Conservation (phyloP, 345 rosid species). For the Pistacia vera region DNA sequence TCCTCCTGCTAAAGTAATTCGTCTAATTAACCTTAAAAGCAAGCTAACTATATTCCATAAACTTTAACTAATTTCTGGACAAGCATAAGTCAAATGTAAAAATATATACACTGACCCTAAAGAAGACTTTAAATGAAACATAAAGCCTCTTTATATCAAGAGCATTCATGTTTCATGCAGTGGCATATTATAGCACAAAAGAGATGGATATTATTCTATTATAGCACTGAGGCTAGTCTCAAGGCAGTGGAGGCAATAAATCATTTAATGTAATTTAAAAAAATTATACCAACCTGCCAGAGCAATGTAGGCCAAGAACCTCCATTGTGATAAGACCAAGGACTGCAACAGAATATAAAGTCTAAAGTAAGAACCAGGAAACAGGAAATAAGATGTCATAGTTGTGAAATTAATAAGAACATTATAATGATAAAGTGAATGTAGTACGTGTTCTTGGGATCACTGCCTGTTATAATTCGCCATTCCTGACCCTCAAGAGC, state of each 20-base stretch:
- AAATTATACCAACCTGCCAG: constrained; percentile 79
- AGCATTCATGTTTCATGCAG: no score
- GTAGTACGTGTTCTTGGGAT: constrained; percentile 87
- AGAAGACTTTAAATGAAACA: no score
- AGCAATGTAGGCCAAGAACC: constrained; percentile 96
- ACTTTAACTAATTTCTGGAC: no score
- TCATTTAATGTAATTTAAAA: neutral
- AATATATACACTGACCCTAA: no score
- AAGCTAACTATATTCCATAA: no score
- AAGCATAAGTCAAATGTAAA: no score
- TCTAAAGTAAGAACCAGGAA: constrained; percentile 10
- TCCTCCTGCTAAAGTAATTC: no score
- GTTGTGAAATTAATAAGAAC: neutral
- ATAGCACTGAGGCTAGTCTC: no score
- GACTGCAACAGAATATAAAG: constrained; percentile 51
- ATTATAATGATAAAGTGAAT: constrained; percentile 16
- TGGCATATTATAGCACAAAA: no score
- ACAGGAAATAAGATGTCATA: neutral
- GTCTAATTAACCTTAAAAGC: no score
- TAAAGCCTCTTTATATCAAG: no score
- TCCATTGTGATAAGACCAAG: constrained; percentile 97
- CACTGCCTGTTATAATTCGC: constrained; percentile 84
- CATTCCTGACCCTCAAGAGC: constrained; percentile 89
- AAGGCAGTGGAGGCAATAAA: neutral
- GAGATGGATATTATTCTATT: neutral